Conservation (phyloP, 768 basidiomycete genomes). For the Rhizopogon vesiculosus region DNA sequence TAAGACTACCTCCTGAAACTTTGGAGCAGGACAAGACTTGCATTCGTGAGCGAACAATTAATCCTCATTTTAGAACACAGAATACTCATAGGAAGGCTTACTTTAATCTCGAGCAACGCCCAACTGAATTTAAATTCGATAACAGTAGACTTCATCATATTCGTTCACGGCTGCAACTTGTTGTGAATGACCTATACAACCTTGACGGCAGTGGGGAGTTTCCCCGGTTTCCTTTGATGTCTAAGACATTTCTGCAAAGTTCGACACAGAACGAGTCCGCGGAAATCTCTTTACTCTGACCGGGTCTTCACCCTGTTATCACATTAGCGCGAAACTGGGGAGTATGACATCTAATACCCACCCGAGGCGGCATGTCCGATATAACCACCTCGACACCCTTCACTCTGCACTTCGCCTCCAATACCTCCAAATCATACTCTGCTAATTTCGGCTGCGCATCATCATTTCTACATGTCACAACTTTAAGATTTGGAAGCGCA, state of each 20-base stretch:
- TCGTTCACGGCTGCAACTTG: neutral
- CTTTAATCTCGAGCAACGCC: too few species aligned
- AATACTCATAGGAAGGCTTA: too few species aligned
- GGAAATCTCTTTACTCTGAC: conserved; percentile 26
- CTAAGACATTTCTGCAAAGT: conserved; percentile 31
- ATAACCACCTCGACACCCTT: conserved; percentile 24
- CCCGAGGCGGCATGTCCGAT: conserved; percentile 1
- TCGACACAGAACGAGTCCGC: conserved; percentile 29
- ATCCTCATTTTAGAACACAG: too few species aligned
- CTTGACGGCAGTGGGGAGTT: neutral
- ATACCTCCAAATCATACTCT: neutral
- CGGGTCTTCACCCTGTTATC: too few species aligned
- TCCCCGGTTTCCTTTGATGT: neutral
- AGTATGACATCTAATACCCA: conserved; percentile 10
- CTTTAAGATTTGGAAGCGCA: conserved; percentile 27
- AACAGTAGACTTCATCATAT: too few species aligned
- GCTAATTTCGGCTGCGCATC: conserved; percentile 6
- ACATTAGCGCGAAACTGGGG: neutral
- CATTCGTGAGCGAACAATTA: too few species aligned
- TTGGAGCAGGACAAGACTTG: too few species aligned
- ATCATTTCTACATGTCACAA: conserved; percentile 33
- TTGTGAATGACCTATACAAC: neutral
- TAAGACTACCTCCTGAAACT: too few species aligned
- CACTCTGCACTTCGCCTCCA: conserved; percentile 24
- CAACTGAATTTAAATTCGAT: neutral